Evolutionary conservation across 2,329 filamentous ascomycete genomes (phyloP), one percentile per base, ranked within the genome.

Genomic region (Fusarium beomiforme): DNA sequence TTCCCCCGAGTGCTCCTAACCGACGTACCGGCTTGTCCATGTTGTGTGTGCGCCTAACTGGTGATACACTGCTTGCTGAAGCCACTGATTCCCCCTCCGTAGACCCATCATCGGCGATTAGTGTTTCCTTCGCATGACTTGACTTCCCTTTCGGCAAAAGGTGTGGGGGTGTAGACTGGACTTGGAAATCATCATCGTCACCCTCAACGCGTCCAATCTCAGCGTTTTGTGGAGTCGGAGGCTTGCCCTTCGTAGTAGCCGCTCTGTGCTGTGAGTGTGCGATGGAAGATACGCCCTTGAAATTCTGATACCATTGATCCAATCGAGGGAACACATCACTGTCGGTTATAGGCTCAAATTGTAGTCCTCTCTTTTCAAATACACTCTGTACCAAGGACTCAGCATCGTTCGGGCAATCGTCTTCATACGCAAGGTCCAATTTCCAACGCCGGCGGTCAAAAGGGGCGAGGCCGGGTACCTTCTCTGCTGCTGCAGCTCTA

Each of bases 121-220:
- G 55, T 51, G 42, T 60, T 50, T 39, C 50, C 19, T 42, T 69
- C 43, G 51, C 62, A 41, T 49, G 61, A 36, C 60, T 54, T 49
- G 64, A 69, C 29, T 76, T 80, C 44, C 72, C 66, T 33, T 74
- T 71, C 16, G 79, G 72, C 49, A 67, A 71, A 42, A 82, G 76
- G 43, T 79, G 79, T 17, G 83, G 81, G 6, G 85, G 85, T 3
- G 85, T 86, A 23, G 81, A 78, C 64, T 87, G 86, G 11, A 87
- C 79, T 67, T 88, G 83, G 50, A 88, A 88, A 59, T 86, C 86
- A 46, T 83, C 83, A n/a, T 84, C 84, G 14, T 85, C 82, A 7
- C 80, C 80, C 23, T 79, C 76, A n/a, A 69, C 67, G 9, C 69
- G 61, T n/a, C 78, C 74, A 24, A 67, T 65, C 3, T 70, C 69